Conservation (phyloP, 352 stramenopile species). For the Pythium phragmiticola region DNA sequence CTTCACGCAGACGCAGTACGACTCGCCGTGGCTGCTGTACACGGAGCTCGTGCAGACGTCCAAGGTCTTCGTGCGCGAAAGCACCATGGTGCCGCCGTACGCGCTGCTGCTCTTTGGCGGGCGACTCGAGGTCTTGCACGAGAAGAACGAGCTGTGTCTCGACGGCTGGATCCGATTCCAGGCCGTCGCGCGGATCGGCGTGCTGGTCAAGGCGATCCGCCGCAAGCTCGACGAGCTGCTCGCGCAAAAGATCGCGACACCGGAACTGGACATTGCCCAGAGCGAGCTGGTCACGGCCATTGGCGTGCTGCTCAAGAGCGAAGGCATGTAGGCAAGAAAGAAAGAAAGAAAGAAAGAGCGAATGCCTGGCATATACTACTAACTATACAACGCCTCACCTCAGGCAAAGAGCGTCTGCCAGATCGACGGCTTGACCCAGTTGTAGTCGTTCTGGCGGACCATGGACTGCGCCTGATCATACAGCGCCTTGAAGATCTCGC, state of each 20-base stretch:
- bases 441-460: slow-evolving; percentile 90
- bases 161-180: slow-evolving; percentile 95
- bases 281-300: slow-evolving; percentile 85
- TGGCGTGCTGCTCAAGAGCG: slow-evolving; percentile 72
- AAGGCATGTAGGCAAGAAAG: slow-evolving; percentile 56
- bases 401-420: slow-evolving; percentile 87
- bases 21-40: slow-evolving; percentile 96
- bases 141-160: slow-evolving; percentile 82
- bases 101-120: slow-evolving; percentile 98
- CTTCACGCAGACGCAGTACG: slow-evolving; percentile 89
- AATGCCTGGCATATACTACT: slow-evolving; percentile 12
- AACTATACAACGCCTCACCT: slow-evolving; percentile 14
- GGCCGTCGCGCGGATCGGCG: slow-evolving; percentile 91
- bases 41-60: slow-evolving; percentile 95
- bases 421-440: slow-evolving; percentile 92
- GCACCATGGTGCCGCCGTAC: slow-evolving; percentile 96
- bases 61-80: slow-evolving; percentile 97
- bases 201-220: slow-evolving; percentile 95
- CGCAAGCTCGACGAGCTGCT: slow-evolving; percentile 93
- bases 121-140: slow-evolving; percentile 89
- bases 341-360: background rate
- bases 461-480: slow-evolving; percentile 72
- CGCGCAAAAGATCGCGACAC: slow-evolving; percentile 93
- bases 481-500: slow-evolving; percentile 75
- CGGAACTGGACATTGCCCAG: slow-evolving; percentile 88